Evolutionary conservation across 371 early-diverging fungal species (phyloP).

Genomic region (Amoeboaphelidium protococcarum): DNA sequence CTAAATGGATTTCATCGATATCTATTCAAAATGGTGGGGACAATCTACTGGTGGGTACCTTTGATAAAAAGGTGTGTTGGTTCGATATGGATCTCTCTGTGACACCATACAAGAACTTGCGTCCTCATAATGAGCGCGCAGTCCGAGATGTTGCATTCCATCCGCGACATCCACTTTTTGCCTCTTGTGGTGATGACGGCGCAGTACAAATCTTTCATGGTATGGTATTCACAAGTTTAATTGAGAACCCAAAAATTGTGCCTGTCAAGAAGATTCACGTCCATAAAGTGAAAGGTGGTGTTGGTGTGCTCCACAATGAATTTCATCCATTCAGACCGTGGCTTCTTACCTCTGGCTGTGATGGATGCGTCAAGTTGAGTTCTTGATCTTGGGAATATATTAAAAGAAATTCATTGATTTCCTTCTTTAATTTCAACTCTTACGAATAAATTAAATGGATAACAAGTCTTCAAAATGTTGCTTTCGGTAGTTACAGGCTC

Average conservation of each 20-base stretch:
- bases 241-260: conserved; percentile 85
- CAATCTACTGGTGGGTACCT: conserved; percentile 76
- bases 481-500: too few relatives aligned
- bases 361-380: conserved; percentile 14
- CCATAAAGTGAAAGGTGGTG: conserved; percentile 34
- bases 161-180: conserved; percentile 72
- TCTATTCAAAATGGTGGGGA: conserved; percentile 54
- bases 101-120: conserved; percentile 67
- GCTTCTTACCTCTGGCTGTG: conserved; percentile 35
- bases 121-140: conserved; percentile 66
- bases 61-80: conserved; percentile 80
- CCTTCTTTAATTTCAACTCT: too few relatives aligned
- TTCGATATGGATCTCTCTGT: conserved; percentile 73
- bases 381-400: too few relatives aligned
- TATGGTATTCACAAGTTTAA: conserved; percentile 75
- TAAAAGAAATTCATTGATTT: too few relatives aligned
- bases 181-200: conserved; percentile 76
- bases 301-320: conserved; percentile 47
- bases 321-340: conserved; percentile 94
- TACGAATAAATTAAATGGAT: too few relatives aligned
- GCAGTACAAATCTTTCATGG: conserved; percentile 81
- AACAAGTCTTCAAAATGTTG: too few relatives aligned
- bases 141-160: conserved; percentile 68
- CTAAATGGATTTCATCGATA: conserved; percentile 78
- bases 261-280: conserved; percentile 81